These are phyloP conservation scores for Geotrichum fermentans DNA, from an alignment of 1,139 yeast genomes.

Conservation along the genomic window DNA sequence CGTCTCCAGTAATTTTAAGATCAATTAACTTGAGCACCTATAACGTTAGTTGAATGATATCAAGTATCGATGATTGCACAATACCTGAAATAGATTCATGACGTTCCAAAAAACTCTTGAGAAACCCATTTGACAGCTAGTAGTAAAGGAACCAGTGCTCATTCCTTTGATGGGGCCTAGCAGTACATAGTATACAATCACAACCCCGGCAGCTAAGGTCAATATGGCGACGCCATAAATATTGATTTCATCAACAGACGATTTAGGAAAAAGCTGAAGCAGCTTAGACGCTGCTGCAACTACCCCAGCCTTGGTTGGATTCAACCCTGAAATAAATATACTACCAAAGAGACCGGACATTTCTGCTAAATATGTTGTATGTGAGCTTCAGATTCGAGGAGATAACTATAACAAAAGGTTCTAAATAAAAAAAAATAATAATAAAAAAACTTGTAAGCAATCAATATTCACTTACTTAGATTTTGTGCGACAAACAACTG, in stretches of 20 bases:
- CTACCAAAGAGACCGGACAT: not conserved
- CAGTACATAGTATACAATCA: not conserved
- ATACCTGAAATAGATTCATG: constrained; percentile 3
- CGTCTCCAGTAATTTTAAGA: constrained; percentile 19
- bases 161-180: not conserved
- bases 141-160: not conserved
- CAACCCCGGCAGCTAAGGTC: not conserved
- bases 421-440: too few species aligned
- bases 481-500: too few species aligned
- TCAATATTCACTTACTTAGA: too few species aligned
- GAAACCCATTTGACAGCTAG: not conserved
- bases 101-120: constrained; percentile 4
- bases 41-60: not conserved
- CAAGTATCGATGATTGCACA: too few species aligned
- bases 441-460: too few species aligned
- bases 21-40: constrained; percentile 15
- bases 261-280: not conserved
- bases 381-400: not conserved
- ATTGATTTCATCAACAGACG: not conserved
- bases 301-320: not conserved
- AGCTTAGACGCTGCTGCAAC: not conserved
- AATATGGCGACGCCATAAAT: not conserved
- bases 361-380: not conserved
- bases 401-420: too few species aligned
- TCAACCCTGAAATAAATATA: not conserved